Evolutionary conservation across 495 filamentous ascomycete species (phyloP).

Genomic region (Pyrenopolyporus hunteri): DNA sequence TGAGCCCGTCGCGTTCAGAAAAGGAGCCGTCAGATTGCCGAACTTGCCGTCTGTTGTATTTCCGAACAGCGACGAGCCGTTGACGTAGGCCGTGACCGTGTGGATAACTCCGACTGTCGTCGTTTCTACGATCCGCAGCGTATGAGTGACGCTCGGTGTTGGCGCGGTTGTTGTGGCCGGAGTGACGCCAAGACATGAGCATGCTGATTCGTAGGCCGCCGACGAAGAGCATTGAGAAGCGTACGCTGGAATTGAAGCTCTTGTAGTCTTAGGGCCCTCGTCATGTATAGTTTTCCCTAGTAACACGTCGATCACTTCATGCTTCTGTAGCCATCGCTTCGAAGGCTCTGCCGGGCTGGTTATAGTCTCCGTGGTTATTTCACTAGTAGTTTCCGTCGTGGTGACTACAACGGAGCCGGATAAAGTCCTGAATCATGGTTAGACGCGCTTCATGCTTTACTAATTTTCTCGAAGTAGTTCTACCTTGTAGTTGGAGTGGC

Average conservation of each 20-base stretch:
- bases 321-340: conserved; percentile 1
- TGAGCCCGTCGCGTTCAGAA: conserved; percentile 9
- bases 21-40: not conserved
- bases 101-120: conserved; percentile 11
- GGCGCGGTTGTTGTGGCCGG: conserved; percentile 8
- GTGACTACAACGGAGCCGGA: conserved; percentile 8
- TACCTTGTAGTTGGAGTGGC: conserved; percentile 39
- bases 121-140: conserved; percentile 6
- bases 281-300: conserved; percentile 9
- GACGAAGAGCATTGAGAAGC: conserved; percentile 26
- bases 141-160: conserved; percentile 15
- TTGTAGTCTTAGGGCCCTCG: conserved; percentile 16
- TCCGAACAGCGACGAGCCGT: conserved; percentile 1
- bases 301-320: conserved; percentile 10
- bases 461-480: not conserved
- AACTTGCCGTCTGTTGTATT: conserved; percentile 8
- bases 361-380: conserved; percentile 4
- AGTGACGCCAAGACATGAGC: conserved; percentile 41
- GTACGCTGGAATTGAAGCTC: conserved; percentile 30
- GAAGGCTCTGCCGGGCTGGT: conserved; percentile 7
- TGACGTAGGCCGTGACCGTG: not conserved
- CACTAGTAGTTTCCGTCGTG: not conserved
- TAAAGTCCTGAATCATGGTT: not conserved
- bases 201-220: conserved; percentile 37
- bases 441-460: not conserved